Evolutionary conservation across 257 asterid genomes (phyloP), one percentile per base, ranked within the genome.

Genomic region (Rauvolfia tetraphylla): DNA sequence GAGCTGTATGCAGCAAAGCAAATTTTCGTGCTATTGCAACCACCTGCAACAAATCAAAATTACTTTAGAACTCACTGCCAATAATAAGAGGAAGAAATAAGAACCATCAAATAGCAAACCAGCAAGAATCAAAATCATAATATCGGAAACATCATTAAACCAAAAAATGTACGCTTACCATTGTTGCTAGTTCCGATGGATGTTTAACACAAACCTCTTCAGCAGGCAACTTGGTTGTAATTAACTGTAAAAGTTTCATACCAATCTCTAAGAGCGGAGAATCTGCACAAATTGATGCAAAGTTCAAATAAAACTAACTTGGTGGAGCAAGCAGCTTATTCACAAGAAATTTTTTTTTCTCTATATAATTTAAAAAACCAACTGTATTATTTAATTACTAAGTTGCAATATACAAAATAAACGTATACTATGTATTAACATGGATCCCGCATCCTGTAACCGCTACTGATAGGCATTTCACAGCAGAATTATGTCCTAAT

Each of bases 21-120:
- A 95, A 95, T 71, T 88, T 92, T 82, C 82, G 88, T n/a, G 98
- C 88, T 71, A 81, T 80, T 76, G 84, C 89, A 81, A 85, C 89
- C 83, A 92, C 98, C 99, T 95, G 88, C 81, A 88, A 84, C 41
- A 75, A 73, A 63, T 58, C 75, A 74, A 33, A 54, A 29, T 29
- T 33, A 53, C 31, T 42, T 42, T 13, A 39, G 25, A 39, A 10
- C 23, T 29, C 0, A 51, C 31, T 38, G 69, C 71, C 57, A 39
- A 22, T 22, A 44, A 51, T 4, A 18, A 41, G 29, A 39, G 17
- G 23, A 79, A 66, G 63, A 48, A 29, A 56, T 13, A 18, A 17
- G 11, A 20, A 31, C 39, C 39, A 61, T 63, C 3, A 33, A 38
- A 46, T 20, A 59, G 36, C 5, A 3, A 63, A 23, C 18, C 6